Evolutionary conservation across 257 asterid species (phyloP).

Genomic region (Fraxinus quadrangulata): DNA sequence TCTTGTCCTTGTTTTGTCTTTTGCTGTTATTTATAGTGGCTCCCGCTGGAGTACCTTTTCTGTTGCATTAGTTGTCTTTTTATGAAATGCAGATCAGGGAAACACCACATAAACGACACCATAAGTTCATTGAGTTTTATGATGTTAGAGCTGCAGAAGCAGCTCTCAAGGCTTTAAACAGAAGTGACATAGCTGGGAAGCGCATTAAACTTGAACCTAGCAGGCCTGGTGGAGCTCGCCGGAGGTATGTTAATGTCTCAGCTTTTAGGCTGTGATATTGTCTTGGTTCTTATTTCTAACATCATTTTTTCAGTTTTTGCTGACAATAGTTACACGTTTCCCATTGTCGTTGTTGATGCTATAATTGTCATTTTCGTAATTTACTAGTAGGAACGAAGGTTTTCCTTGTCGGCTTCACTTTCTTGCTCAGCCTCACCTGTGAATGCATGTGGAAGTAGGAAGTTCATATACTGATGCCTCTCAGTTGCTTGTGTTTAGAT

Average conservation of each 20-base stretch:
- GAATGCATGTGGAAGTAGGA: not conserved
- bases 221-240: slow-evolving; percentile 97
- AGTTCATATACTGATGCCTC: not conserved
- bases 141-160: slow-evolving; percentile 98
- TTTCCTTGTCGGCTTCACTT: not conserved
- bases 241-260: slow-evolving; percentile 49
- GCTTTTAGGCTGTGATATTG: not conserved
- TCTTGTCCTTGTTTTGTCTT: not conserved
- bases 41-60: not conserved
- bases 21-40: slow-evolving; percentile 2
- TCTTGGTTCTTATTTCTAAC: slow-evolving; percentile 5
- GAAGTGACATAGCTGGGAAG: slow-evolving; percentile 91
- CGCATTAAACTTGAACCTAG: slow-evolving; percentile 96
- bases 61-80: slow-evolving; percentile 23
- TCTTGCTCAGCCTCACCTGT: not conserved
- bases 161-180: slow-evolving; percentile 86
- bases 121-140: slow-evolving; percentile 91
- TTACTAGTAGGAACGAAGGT: not conserved
- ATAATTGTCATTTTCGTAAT: not conserved
- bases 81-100: slow-evolving; percentile 73
- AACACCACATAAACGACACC: slow-evolving; percentile 91
- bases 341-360: not conserved
- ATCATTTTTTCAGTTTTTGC: not conserved
- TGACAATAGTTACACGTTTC: not conserved
- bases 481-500: not conserved